Evolutionary conservation across 805 yeast species (phyloP), one percentile per base, ranked within the genome.

Genomic region (Wickerhamiella spandovensis): DNA sequence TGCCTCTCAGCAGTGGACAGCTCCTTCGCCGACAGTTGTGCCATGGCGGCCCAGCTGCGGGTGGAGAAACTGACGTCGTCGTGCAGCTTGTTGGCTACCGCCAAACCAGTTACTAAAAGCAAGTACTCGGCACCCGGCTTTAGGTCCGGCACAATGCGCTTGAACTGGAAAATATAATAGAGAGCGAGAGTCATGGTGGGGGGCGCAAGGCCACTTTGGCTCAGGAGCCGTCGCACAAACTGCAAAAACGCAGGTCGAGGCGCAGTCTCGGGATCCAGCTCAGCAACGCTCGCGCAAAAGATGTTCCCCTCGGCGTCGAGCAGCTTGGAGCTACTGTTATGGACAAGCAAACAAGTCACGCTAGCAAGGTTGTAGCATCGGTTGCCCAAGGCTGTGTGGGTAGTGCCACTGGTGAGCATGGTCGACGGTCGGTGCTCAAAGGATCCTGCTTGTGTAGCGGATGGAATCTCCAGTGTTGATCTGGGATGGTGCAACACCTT

Each of bases 11-110:
- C 70, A 25, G 66, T 63, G 62, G 84, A 82, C 52, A 89, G 72
- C 37, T 73, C 65, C 1, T 61, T 59, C 47, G 82, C 67, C 5
- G 75, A 66, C 56, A 89, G 73, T 30, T 87, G 85, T 12, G 95
- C 82, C 30, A 95, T 95, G 51, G 84, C 86, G 18, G 90, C 76
- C 97, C 97, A 89, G 1, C 95, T 84, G 61, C 78, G 77, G 66
- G 87, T 88, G 54, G 94, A 84, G 63, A 87, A 89, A 39, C 95
- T 89, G 64, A 87, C 86, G 67, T 89, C 97, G 67, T 89, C 96
- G 58, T 85, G 84, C 62, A 84, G 84, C 67, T 89, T 89, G 70
- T 89, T 89, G 42, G 95, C 92, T 56, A 87, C 70, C 48, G 89
- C 78, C 47, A 89, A 72, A 5, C 24, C 75, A 12, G 82, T 71